A percentile compares a stretch with the other conserved stretches of the same genome.
These are phyloP conservation scores for Cryphonectria radicalis DNA, from an alignment of 2,329 filamentous ascomycete genomes.

Conservation along the genomic window DNA sequence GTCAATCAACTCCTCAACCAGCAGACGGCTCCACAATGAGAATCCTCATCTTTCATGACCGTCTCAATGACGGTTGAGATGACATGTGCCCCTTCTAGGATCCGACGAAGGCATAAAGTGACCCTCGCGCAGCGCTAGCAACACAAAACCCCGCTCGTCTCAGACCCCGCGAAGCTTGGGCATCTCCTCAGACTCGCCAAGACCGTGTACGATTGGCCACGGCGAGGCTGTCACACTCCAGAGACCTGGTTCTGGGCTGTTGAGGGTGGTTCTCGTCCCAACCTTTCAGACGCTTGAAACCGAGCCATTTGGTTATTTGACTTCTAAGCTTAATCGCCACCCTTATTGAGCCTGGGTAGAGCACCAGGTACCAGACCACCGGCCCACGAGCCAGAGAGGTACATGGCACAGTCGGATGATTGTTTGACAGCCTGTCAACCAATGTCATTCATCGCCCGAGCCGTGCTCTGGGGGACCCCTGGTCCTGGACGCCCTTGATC, in stretches of 20 bases:
- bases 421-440: constrained; percentile 22
- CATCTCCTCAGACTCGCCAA: constrained; percentile 46
- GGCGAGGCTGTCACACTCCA: background rate
- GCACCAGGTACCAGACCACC: background rate
- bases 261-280: constrained; percentile 19
- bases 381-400: background rate
- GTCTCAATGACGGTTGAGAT: constrained; percentile 23
- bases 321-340: constrained; percentile 20
- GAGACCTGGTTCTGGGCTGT: background rate
- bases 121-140: constrained; percentile 20
- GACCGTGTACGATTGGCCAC: constrained; percentile 30
- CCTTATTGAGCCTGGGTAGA: background rate
- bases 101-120: constrained; percentile 19
- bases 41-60: constrained; percentile 10
- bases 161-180: constrained; percentile 42
- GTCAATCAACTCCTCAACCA: background rate
- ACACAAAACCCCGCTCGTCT: constrained; percentile 28
- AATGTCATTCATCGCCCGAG: constrained; percentile 5
- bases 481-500: constrained; percentile 14
- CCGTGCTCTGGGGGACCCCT: constrained; percentile 11
- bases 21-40: background rate
- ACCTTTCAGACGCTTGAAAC: constrained; percentile 19
- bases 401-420: constrained; percentile 1
- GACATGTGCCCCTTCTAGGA: constrained; percentile 14
- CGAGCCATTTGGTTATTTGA: constrained; percentile 10